A percentile compares a stretch with the other conserved stretches of the same genome.
Evolutionary conservation across 176 grass and related monocot genomes (phyloP).

Genomic region (Ampelocalamus luodianensis): DNA sequence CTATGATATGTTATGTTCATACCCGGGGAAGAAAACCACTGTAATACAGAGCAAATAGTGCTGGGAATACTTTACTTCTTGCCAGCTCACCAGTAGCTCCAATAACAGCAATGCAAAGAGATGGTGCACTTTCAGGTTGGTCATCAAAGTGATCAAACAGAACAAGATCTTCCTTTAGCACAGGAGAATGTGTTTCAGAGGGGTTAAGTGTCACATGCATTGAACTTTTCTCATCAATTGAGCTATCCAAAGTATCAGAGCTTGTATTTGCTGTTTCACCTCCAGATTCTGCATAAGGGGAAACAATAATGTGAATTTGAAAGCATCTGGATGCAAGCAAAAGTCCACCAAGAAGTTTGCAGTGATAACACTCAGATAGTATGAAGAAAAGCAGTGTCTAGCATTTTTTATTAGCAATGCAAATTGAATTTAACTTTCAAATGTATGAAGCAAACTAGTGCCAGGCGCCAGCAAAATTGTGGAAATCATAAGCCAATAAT

Average conservation of each 20-base stretch:
- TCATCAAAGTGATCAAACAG: constrained; percentile 18
- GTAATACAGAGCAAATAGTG: constrained; percentile 88
- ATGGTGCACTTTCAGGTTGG: constrained; percentile 31
- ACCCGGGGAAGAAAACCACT: constrained; percentile 87
- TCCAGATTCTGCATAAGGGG: constrained; percentile 54
- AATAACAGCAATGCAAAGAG: constrained; percentile 92
- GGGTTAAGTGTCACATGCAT: neutral
- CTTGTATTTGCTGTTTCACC: constrained; percentile 50
- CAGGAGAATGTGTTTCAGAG: constrained; percentile 33
- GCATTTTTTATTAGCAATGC: neutral
- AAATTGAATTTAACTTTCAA: constrained; percentile 25
- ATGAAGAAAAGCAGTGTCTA: neutral
- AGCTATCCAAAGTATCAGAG: constrained; percentile 47
- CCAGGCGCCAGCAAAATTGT: neutral
- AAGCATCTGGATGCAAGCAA: constrained; percentile 29
- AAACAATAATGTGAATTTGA: constrained; percentile 7
- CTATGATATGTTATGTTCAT: constrained; percentile 33
- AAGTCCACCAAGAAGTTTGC: neutral
- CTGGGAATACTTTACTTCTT: constrained; percentile 87
- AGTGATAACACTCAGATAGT: neutral
- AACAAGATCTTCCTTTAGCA: constrained; percentile 34
- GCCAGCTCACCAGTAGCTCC: constrained; percentile 94
- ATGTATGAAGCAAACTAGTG: constrained; percentile 22
- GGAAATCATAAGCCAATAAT: neutral
- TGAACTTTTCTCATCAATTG: constrained; percentile 30